Base-by-base conservation (phyloP, 441 rosid species). In the Adansonia gregorii region DNA sequence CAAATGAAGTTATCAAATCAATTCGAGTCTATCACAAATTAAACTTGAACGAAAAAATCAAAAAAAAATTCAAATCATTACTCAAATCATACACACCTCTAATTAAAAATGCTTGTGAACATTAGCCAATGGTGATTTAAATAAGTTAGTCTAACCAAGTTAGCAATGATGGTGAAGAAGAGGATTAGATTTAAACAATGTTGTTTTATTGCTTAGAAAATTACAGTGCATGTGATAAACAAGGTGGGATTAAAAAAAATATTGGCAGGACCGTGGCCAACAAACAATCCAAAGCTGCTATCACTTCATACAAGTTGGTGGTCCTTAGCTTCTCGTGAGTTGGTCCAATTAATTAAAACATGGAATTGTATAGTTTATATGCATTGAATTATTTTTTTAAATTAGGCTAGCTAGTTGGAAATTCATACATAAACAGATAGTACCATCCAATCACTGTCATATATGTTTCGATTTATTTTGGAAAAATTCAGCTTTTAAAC, bases 191-290 rank as follows among this genome's bases (percentile, higher is more conserved):
- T 24, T 24, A 24, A 24, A 24, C 27, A 22, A 1, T 4, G 14
- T 4, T 12, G 58, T 24, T 49, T 69, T 20, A 12, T 24, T 49
- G 43, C 45, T 24, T 24, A 24, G 58, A 69, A 46, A 48, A 48
- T 69, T 12, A 12, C 12, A 59, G 22, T 49, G 58, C 73, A 69
- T 24, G 20, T 20, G 43, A 49, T n/a, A 24, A 24, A 49, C 58
- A 69, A 19, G 15, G 51, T 17, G 52, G 70, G 31, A 19, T 17
- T 10, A 9, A 22, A 67, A 43, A 66, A 3, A 49, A 49, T 19
- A 69, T 3, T 48, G 73, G 73, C 19, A 58, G 73, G 58, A 49
- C 73, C 73, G 22, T 49, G 73, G 6, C 58, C 73, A 69, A 49
- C 43, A 48, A 49, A 68, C 58, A 14, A 24, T 41, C 12, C 41